Conservation (phyloP, 495 filamentous ascomycete species). For the Parathielavia appendiculata region DNA sequence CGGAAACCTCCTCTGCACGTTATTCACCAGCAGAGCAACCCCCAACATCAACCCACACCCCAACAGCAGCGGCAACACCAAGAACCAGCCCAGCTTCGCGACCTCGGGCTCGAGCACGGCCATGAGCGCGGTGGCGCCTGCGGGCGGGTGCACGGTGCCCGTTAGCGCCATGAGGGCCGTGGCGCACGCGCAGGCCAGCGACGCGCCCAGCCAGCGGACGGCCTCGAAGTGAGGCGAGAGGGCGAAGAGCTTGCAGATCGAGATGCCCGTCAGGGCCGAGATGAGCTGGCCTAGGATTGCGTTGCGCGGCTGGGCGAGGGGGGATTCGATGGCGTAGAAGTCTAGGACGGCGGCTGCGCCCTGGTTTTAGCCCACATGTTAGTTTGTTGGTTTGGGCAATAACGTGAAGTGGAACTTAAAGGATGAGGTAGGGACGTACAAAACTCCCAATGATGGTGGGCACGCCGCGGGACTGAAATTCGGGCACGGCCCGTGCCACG, state of each 20-base stretch:
- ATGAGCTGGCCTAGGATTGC: conserved; percentile 67
- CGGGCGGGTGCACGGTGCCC: conserved; percentile 78
- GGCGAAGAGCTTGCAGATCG: conserved; percentile 64
- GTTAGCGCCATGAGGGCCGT: conserved; percentile 71
- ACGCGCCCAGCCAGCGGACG: conserved; percentile 61
- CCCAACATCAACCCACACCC: conserved; percentile 60
- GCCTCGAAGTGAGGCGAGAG: conserved; percentile 49
- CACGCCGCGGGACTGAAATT: conserved; percentile 33
- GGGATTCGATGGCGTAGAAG: conserved; percentile 71
- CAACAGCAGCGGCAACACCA: conserved; percentile 63
- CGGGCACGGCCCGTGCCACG: conserved; percentile 35
- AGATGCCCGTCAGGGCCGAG: conserved; percentile 60
- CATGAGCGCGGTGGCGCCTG: conserved; percentile 79
- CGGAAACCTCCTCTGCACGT: conserved; percentile 70
- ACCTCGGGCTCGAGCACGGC: conserved; percentile 59
- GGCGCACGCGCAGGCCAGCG: conserved; percentile 63
- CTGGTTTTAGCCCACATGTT: conserved; percentile 31
- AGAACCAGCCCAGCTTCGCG: conserved; percentile 62
- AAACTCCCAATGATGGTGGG: conserved; percentile 51
- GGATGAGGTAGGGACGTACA: no score
- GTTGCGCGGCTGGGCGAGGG: conserved; percentile 79
- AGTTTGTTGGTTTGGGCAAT: neutral
- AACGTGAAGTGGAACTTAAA: no score
- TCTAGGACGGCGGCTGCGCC: conserved; percentile 74
- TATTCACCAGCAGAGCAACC: conserved; percentile 66